Percentiles rank a stretch among this genome's conserved stretches.
Conservation (phyloP, 1,139 yeast genomes). For the Geotrichum europaeum region DNA sequence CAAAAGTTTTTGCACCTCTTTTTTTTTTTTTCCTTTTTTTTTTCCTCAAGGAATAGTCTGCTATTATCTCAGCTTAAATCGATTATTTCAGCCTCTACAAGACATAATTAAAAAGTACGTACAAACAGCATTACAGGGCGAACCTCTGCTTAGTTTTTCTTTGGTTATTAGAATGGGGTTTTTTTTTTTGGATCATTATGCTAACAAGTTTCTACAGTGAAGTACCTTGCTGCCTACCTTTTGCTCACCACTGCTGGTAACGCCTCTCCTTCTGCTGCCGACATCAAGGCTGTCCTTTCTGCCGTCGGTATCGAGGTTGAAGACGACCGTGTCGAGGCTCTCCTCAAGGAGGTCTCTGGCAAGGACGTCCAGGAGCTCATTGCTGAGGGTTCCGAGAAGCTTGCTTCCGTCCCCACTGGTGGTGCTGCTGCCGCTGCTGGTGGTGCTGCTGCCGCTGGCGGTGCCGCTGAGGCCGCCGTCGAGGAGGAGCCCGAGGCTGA, state of each 20-base stretch:
- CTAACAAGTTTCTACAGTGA: slow-evolving; percentile 31
- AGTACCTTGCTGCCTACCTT: slow-evolving; percentile 46
- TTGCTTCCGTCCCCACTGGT: slow-evolving; percentile 96
- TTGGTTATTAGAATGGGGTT: background rate
- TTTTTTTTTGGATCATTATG: background rate
- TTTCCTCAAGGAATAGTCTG: slow-evolving; percentile 53
- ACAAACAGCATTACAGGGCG: background rate
- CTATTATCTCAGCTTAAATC: slow-evolving; percentile 46
- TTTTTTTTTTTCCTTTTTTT: slow-evolving; percentile 18
- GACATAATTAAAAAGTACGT: background rate
- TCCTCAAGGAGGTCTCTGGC: slow-evolving; percentile 90
- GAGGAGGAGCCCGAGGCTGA: slow-evolving; percentile 61
- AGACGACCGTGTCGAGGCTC: slow-evolving; percentile 76
- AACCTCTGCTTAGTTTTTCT: background rate
- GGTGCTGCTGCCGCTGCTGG: slow-evolving; percentile 82
- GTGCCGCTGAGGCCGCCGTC: slow-evolving; percentile 67
- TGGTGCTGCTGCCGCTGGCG: slow-evolving; percentile 62
- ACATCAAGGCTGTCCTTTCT: slow-evolving; percentile 81
- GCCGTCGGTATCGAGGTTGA: slow-evolving; percentile 96
- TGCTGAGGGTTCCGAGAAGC: slow-evolving; percentile 92
- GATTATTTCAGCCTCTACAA: slow-evolving; percentile 43
- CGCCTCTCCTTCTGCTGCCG: slow-evolving; percentile 82
- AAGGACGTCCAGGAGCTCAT: slow-evolving; percentile 87
- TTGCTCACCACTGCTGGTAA: slow-evolving; percentile 45
- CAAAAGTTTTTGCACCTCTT: slow-evolving; percentile 10